Base-by-base conservation (phyloP, 306 rosid genomes). In the Medicago arabica region DNA sequence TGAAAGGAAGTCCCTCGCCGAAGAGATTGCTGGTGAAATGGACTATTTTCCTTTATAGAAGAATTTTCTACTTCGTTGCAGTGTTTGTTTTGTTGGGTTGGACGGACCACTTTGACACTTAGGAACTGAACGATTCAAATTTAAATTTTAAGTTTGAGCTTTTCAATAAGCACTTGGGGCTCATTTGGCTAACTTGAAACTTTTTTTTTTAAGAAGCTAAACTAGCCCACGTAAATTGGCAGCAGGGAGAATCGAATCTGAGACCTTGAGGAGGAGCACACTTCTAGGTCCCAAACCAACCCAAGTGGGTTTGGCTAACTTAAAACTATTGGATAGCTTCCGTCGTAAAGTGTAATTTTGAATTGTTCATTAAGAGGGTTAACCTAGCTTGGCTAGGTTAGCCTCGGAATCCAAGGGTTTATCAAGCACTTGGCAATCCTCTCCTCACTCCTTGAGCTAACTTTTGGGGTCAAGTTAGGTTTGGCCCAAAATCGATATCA, bases 21-120 rank as follows among this genome's bases (percentile, higher is more conserved):
- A 65, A 73, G 36, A 50, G 13, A 54, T 57, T 54, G 5, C 69
- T 19, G 16, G 54, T 73, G 70, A 67, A 57, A 67, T 31, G 53
- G 49, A 46, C 7, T 51, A n/a, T 23, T 46, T 72, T 44, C 38
- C 49, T 67, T 15, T 14, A 57, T 18, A 75, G 17, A 38, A 34
- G 57, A 21, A 57, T 44, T 46, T 46, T 47, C 13, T 74, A 31
- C 71, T 44, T 73, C 58, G 64, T 43, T 36, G 70, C 41, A 36
- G 15, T 46, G 46, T 58, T 73, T 73, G 54, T 80, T 73, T 21
- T 46, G 15, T 15, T 46, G 2, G 51, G 51, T n/a, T 71, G 34
- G 69, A 55, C 43, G 7, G 65, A 67, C 39, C 9, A 2, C 31
- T 19, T 23, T 67, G 75, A 59, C 64, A n/a, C 17, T 21, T 47